These are phyloP conservation scores for Vanderwaltozyma tropicalis DNA, from an alignment of 805 yeast genomes.

Conservation along the genomic window DNA sequence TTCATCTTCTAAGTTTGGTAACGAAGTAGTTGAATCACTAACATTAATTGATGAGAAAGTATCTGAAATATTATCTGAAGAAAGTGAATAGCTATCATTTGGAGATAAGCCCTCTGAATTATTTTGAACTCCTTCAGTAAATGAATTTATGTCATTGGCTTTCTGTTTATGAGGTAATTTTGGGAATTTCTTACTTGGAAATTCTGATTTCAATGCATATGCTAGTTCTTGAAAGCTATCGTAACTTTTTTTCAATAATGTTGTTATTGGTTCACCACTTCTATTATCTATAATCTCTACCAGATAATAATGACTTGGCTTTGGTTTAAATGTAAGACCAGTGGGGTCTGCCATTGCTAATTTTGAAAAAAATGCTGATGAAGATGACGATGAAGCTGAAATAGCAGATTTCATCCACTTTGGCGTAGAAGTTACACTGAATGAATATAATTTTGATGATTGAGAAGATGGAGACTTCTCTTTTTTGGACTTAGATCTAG, in stretches of 20 bases:
- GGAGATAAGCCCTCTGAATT: too few relatives aligned
- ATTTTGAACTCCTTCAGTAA: too few relatives aligned
- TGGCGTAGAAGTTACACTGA: constrained; percentile 7
- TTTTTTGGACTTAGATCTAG: not conserved
- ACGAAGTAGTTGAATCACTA: not conserved
- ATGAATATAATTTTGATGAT: not conserved
- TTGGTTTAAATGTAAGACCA: constrained; percentile 1
- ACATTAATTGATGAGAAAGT: not conserved
- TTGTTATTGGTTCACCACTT: constrained; percentile 14
- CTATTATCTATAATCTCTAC: constrained; percentile 33
- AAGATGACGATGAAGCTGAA: constrained; percentile 9
- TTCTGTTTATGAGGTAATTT: constrained; percentile 47
- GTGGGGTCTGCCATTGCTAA: constrained; percentile 13
- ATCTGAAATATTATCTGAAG: not conserved
- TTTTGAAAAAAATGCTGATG: constrained; percentile 21
- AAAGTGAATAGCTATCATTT: not conserved
- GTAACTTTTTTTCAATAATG: constrained; percentile 32
- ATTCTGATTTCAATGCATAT: constrained; percentile 37
- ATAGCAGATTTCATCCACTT: constrained; percentile 26
- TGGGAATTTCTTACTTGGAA: constrained; percentile 62
- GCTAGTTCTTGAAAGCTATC: constrained; percentile 56
- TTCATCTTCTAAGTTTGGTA: not conserved
- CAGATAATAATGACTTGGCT: constrained; percentile 35
- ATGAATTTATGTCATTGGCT: not conserved
- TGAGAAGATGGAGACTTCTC: not conserved